Evolutionary conservation across 257 asterid species (phyloP).

Genomic region (Anisodus tanguticus): DNA sequence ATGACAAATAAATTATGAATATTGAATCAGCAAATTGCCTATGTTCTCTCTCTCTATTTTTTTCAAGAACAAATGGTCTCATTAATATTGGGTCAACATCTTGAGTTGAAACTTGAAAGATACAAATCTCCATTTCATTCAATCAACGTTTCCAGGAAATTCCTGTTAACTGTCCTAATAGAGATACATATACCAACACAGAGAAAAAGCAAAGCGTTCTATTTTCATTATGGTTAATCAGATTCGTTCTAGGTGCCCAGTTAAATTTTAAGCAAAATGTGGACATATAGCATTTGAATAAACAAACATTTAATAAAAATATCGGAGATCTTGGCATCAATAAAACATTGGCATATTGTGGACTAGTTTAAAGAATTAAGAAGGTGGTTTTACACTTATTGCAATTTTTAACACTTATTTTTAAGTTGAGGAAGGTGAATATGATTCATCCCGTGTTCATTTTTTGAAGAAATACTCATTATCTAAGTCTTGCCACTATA

Average conservation of each 20-base stretch:
- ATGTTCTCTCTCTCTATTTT: not conserved
- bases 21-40: not conserved
- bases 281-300: not conserved
- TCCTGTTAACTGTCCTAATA: not conserved
- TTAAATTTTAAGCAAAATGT: not conserved
- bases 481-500: constrained; percentile 1
- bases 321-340: not conserved
- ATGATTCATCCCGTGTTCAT: not conserved
- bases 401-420: too few relatives aligned
- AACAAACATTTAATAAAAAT: not conserved
- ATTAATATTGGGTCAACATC: not conserved
- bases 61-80: not conserved
- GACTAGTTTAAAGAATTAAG: not conserved
- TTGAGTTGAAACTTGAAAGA: not conserved
- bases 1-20: constrained; percentile 19
- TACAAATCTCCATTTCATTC: not conserved
- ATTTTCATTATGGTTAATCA: not conserved
- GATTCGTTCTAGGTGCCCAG: not conserved
- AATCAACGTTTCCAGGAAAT: not conserved
- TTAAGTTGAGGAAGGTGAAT: not conserved
- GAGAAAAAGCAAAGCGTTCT: not conserved
- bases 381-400: not conserved
- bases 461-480: constrained; percentile 1
- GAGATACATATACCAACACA: not conserved
- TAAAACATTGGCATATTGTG: constrained; percentile 8